Conservation (phyloP, 495 filamentous ascomycete genomes). For the Pyrenula massariospora region DNA sequence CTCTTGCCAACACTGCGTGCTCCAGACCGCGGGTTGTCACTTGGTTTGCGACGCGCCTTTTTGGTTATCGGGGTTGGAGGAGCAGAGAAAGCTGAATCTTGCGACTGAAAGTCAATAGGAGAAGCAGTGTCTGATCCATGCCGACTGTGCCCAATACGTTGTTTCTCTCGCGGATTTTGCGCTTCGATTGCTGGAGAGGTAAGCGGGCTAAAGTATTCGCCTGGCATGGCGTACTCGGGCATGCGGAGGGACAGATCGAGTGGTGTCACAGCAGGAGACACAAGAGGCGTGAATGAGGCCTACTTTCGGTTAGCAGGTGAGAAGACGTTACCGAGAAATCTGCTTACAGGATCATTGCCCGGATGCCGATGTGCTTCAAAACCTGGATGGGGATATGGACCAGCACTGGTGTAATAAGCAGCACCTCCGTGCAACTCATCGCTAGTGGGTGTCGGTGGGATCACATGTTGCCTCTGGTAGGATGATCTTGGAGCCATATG, state of each 20-base stretch:
- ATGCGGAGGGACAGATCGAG: constrained; percentile 74
- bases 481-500: constrained; percentile 32
- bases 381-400: constrained; percentile 56
- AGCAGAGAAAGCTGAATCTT: constrained; percentile 24
- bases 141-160: constrained; percentile 23
- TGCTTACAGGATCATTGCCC: constrained; percentile 56
- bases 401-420: constrained; percentile 50
- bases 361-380: constrained; percentile 5
- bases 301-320: constrained; percentile 13
- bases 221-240: constrained; percentile 68
- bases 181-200: constrained; percentile 85
- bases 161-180: constrained; percentile 44
- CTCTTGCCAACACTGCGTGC: constrained; percentile 56
- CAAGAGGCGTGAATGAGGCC: constrained; percentile 88
- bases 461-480: constrained; percentile 45
- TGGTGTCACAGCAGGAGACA: constrained; percentile 90
- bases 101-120: constrained; percentile 30
- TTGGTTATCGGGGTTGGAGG: constrained; percentile 20
- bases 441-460: constrained; percentile 90
- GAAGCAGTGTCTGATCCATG: constrained; percentile 29
- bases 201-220: constrained; percentile 89
- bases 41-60: constrained; percentile 29
- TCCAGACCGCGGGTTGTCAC: constrained; percentile 25
- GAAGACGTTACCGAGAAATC: constrained; percentile 59
- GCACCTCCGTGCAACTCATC: constrained; percentile 70